Base-by-base conservation (phyloP, 768 basidiomycete genomes). In the Pluteus cervinus region DNA sequence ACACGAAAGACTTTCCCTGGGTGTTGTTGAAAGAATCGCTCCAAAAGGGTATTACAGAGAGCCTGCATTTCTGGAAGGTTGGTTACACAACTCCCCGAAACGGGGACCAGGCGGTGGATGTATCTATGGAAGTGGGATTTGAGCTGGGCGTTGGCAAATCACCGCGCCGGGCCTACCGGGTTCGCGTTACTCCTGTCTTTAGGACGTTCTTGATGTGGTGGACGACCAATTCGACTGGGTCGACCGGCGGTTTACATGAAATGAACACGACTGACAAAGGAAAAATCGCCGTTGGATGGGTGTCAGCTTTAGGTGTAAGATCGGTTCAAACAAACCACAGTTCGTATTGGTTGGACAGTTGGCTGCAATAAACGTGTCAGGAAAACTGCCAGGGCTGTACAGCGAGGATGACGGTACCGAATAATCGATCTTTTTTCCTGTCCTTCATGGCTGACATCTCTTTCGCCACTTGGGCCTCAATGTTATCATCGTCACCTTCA, bases 221-320 rank as follows among this genome's bases (percentile, higher is more conserved):
- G 14, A 71, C 51, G 18, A 86, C 75, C 12, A 91, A 62, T 44
- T 75, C 63, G 14, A 89, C 79, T 1, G 88, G 86, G 52, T 90
- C 79, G 16, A 88, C 68, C 0, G 87, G 87, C 1, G 77, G 65
- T 56, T 75, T 82, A 56, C 84, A 89, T 7, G 85, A 80, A 30
- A 91, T 81, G 55, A 87, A 88, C 18, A 86, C 61, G 10, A 88
- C 87, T 90, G n/a, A n/a, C n/a, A n/a, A n/a, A n/a, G n/a, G 26
- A 23, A 39, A 16, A 45, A 22, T 48, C 24, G 29, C 7, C 14
- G 32, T 24, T 37, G 33, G 29, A 24, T 40, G 17, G 39, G 38
- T 17, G 6, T 38, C 24, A 31, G 29, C 14, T 21, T 33, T 33
- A 37, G 26, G 37, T 23, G 0, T 21, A 26, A 36, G 9, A 31